phyloP scores from a whole-genome alignment of 441 rosid genomes.

The Adansonia grandidieri region DNA sequence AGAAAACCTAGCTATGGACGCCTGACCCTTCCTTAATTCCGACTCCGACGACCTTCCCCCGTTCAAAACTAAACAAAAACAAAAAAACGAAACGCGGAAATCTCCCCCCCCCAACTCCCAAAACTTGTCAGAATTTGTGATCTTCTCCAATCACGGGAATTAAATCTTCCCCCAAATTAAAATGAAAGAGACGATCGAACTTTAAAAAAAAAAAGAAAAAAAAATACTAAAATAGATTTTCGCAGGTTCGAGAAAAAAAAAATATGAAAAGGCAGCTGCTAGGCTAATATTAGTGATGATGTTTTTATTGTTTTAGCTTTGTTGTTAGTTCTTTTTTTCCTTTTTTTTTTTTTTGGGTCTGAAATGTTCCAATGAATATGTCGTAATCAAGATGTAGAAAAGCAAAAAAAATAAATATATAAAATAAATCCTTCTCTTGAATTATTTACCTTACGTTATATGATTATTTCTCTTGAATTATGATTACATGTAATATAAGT shows the following conservation, averaged over 20 bases:
- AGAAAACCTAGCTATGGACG: background rate
- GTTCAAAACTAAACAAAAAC: background rate
- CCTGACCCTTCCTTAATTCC: constrained; percentile 6
- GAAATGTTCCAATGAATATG: background rate
- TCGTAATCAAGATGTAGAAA: background rate
- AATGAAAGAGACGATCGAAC: constrained; percentile 12
- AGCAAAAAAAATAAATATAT: too few relatives aligned
- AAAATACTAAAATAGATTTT: constrained; percentile 9
- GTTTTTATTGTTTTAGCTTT: constrained; percentile 23
- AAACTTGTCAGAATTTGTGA: background rate
- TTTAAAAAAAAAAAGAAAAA: background rate
- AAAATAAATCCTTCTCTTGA: too few relatives aligned
- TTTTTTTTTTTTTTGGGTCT: constrained; percentile 16
- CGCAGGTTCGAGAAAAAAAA: constrained; percentile 54
- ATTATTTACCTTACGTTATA: background rate
- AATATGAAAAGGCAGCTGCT: constrained; percentile 21
- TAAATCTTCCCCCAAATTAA: constrained; percentile 8
- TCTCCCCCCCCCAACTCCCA: background rate
- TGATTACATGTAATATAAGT: background rate
- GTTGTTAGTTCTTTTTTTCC: constrained; percentile 17
- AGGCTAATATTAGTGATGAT: constrained; percentile 42
- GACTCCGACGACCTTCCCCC: background rate
- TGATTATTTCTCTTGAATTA: background rate
- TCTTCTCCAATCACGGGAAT: background rate
- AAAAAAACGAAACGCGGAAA: background rate